Conservation (phyloP, 352 stramenopile genomes). For the Phytophthora sojae region DNA sequence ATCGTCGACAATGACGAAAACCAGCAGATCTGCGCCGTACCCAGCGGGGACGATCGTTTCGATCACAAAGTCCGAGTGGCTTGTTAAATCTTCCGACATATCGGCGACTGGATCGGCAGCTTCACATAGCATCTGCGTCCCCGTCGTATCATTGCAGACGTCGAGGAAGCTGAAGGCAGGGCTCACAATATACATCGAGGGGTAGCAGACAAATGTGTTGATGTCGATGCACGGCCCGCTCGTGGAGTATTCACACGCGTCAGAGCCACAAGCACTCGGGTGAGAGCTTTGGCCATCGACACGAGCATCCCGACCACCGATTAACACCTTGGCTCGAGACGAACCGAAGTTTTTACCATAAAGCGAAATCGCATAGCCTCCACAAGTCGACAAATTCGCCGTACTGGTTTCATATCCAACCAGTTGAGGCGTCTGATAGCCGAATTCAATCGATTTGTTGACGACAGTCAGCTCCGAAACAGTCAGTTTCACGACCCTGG, state of each 20-base stretch:
- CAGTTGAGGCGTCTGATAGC: conserved; percentile 52
- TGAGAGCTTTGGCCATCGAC: conserved; percentile 52
- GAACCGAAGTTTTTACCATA: conserved; percentile 73
- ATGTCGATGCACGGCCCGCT: conserved; percentile 62
- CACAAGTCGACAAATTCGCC: conserved; percentile 67
- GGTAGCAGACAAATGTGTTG: conserved; percentile 56
- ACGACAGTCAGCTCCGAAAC: conserved; percentile 40
- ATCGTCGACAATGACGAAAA: conserved; percentile 60
- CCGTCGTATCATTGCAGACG: conserved; percentile 35
- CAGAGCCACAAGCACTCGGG: conserved; percentile 38
- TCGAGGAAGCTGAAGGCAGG: conserved; percentile 46
- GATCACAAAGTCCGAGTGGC: conserved; percentile 63
- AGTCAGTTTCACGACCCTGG: conserved; percentile 45
- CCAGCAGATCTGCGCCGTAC: conserved; percentile 48
- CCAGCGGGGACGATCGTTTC: conserved; percentile 52
- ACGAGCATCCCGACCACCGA: conserved; percentile 64
- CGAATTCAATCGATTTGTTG: conserved; percentile 50
- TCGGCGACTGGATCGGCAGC: conserved; percentile 6
- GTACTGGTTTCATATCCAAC: conserved; percentile 50
- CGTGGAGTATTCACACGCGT: conserved; percentile 51
- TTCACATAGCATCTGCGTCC: conserved; percentile 45
- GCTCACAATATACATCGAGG: conserved; percentile 45
- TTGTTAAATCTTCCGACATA: conserved; percentile 42
- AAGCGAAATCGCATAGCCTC: conserved; percentile 61
- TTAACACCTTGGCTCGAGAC: conserved; percentile 46